These are phyloP conservation scores for Neostapfia colusana DNA, from an alignment of 176 grass and related monocot genomes.

Conservation along the genomic window DNA sequence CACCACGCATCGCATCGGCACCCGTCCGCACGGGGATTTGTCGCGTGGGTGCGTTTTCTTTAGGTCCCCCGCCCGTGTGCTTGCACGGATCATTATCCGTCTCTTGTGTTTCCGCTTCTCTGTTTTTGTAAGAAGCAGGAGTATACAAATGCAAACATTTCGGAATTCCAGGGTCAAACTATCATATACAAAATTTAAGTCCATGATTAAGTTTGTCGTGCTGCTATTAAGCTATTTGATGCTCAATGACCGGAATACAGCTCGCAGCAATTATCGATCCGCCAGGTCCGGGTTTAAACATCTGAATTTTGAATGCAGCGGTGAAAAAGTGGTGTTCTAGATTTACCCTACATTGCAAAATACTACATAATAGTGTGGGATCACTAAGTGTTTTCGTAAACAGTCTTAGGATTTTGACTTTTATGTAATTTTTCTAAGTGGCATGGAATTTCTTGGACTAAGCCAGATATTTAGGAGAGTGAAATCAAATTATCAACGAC, in stretches of 20 bases:
- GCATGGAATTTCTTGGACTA: too few relatives aligned
- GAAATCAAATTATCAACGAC: too few relatives aligned
- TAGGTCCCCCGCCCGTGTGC: not conserved
- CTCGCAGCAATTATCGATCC: too few relatives aligned
- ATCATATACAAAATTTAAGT: not conserved
- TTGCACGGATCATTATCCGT: not conserved
- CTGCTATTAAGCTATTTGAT: not conserved
- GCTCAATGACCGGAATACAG: not conserved
- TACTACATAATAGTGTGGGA: too few relatives aligned
- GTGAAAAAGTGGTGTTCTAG: too few relatives aligned
- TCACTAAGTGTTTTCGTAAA: too few relatives aligned
- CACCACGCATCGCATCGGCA: slow-evolving; percentile 1
- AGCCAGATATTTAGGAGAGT: too few relatives aligned
- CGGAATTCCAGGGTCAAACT: not conserved
- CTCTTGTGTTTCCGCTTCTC: not conserved
- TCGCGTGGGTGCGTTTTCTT: slow-evolving; percentile 49
- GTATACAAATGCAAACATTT: not conserved
- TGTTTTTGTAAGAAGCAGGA: not conserved
- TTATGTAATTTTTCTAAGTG: too few relatives aligned
- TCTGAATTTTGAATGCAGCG: too few relatives aligned
- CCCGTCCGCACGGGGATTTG: slow-evolving; percentile 44
- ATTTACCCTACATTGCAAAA: too few relatives aligned
- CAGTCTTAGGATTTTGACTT: too few relatives aligned
- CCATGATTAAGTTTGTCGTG: not conserved
- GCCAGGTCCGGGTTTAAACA: too few relatives aligned